A percentile compares a stretch with the other conserved stretches of the same genome.
These are phyloP conservation scores for Dictyostelium gargantuum DNA, from an alignment of 208 protist species.

Conservation along the genomic window DNA sequence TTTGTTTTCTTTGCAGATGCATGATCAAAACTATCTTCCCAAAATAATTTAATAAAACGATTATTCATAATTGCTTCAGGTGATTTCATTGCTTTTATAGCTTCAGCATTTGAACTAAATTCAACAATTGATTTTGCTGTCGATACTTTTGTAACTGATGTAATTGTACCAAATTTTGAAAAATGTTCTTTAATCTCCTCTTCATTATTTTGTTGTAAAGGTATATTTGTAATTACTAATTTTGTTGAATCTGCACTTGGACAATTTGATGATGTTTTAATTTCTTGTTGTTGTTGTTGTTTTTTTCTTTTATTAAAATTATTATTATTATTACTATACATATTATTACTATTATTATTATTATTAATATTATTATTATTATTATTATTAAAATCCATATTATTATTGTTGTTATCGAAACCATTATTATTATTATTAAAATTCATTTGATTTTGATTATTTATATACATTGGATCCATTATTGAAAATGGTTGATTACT, in stretches of 20 bases:
- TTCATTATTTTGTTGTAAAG: neutral
- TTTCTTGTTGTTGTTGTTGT: neutral
- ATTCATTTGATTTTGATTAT: neutral
- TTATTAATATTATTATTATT: neutral
- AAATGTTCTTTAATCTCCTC: constrained; percentile 35
- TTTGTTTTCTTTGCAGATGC: constrained; percentile 35
- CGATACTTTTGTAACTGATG: constrained; percentile 1
- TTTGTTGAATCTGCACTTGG: neutral
- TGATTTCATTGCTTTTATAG: constrained; percentile 58
- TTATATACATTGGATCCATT: neutral
- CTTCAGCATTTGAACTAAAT: neutral
- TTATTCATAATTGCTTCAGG: constrained; percentile 65
- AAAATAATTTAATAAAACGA: constrained; percentile 61
- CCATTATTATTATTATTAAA: neutral
- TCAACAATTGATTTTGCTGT: neutral
- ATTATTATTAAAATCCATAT: neutral
- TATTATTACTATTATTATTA: neutral
- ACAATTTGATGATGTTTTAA: constrained; percentile 12
- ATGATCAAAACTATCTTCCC: neutral
- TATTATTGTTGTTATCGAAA: neutral
- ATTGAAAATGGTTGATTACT: neutral
- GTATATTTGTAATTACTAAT: constrained; percentile 50
- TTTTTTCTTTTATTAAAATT: neutral
- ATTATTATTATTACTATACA: neutral
- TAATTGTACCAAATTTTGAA: constrained; percentile 39